Percentiles rank a stretch among this genome's conserved stretches.
Conservation (phyloP, 176 grass and related monocot species). For the Puccinellia tenuiflora region DNA sequence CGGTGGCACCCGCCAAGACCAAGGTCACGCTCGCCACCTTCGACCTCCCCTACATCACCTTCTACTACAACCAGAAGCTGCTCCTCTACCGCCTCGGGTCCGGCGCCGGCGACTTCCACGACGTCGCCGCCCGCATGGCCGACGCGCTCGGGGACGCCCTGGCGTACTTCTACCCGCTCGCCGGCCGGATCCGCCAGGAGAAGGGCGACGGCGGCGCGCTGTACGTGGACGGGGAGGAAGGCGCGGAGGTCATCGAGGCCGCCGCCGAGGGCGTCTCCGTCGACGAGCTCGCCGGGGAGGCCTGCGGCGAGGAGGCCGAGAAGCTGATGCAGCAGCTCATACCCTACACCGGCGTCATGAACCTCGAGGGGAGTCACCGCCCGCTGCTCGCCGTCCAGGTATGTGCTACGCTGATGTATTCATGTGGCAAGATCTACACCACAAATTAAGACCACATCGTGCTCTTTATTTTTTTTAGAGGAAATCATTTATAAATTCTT, state of each 20-base stretch:
- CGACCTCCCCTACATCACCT: conserved; percentile 96
- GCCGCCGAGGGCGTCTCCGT: conserved; percentile 52
- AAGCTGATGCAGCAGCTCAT: conserved; percentile 62
- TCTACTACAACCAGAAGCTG: conserved; percentile 99
- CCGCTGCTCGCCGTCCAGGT: conserved; percentile 92
- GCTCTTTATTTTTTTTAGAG: background rate
- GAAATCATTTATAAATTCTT: background rate
- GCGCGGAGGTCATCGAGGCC: conserved; percentile 72
- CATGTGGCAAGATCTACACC: background rate
- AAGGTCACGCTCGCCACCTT: conserved; percentile 64
- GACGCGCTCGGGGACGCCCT: conserved; percentile 58
- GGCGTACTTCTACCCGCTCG: conserved; percentile 71
- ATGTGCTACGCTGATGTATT: background rate
- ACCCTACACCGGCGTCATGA: conserved; percentile 96
- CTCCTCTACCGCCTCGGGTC: conserved; percentile 58
- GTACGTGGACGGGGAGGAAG: conserved; percentile 28
- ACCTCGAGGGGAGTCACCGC: conserved; percentile 75
- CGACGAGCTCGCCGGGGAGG: conserved; percentile 39
- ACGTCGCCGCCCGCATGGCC: conserved; percentile 47
- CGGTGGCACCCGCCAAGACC: conserved; percentile 41
- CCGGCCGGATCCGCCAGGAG: conserved; percentile 65
- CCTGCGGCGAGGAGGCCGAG: conserved; percentile 31
- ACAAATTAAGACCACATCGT: no score
- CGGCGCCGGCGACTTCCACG: conserved; percentile 43
- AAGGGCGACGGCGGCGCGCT: conserved; percentile 52